A percentile compares a stretch with the other conserved stretches of the same genome.
phyloP scores from a whole-genome alignment of 2,329 filamentous ascomycete genomes.

The Rutstroemia sp. region DNA sequence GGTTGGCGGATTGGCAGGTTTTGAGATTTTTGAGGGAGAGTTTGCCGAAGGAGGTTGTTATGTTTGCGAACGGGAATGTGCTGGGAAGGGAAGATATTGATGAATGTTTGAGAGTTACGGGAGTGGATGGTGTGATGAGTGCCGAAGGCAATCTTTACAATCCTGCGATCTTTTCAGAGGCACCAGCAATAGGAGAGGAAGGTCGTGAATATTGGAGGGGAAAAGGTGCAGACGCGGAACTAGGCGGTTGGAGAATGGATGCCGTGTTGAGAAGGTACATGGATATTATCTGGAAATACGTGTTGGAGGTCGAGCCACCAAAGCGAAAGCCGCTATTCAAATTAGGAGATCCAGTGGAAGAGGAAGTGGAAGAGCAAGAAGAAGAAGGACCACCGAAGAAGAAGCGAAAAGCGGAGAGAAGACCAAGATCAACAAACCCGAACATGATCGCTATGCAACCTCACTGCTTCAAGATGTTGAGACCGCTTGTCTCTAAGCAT shows the following conservation, averaged over 20 bases:
- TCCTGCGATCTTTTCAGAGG: conserved; percentile 72
- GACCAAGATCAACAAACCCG: conserved; percentile 34
- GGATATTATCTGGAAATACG: conserved; percentile 79
- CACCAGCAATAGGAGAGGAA: conserved; percentile 56
- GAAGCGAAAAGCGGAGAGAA: conserved; percentile 35
- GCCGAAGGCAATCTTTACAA: conserved; percentile 94
- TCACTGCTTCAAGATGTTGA: conserved; percentile 86
- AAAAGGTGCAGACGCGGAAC: conserved; percentile 47
- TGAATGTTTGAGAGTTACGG: conserved; percentile 71
- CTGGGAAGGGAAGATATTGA: conserved; percentile 73
- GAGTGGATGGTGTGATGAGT: conserved; percentile 90
- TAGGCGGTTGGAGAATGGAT: conserved; percentile 80
- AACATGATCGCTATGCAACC: conserved; percentile 81
- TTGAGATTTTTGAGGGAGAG: conserved; percentile 77
- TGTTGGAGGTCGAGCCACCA: conserved; percentile 59
- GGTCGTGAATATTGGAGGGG: conserved; percentile 76
- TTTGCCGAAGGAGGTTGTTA: conserved; percentile 77
- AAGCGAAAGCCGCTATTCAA: conserved; percentile 66
- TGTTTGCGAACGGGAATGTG: conserved; percentile 96
- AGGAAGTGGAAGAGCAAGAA: conserved; percentile 33
- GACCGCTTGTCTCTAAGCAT: conserved; percentile 72
- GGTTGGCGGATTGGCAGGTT: conserved; percentile 84
- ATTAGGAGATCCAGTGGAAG: conserved; percentile 37
- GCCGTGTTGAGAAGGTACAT: conserved; percentile 82
- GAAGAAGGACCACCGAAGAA: conserved; percentile 29